Conservation (phyloP, 495 filamentous ascomycete genomes). For the Usnea hakonensis region DNA sequence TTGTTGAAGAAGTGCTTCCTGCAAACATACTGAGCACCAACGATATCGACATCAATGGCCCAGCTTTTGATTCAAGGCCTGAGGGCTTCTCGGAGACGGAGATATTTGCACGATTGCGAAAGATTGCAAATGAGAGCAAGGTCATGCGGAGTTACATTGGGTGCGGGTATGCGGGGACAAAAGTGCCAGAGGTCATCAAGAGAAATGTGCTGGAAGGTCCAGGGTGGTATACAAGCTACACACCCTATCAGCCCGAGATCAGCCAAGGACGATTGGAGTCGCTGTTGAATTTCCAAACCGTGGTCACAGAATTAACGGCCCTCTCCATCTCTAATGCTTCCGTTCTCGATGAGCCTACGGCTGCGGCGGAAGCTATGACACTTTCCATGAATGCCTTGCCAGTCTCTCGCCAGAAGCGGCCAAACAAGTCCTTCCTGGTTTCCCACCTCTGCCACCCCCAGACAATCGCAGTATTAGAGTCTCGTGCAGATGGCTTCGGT, state of each 20-base stretch:
- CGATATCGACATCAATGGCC: slow-evolving; percentile 43
- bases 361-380: slow-evolving; percentile 96
- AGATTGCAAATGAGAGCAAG: slow-evolving; percentile 60
- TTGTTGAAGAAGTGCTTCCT: slow-evolving; percentile 82
- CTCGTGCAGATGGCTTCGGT: slow-evolving; percentile 89
- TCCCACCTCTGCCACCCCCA: slow-evolving; percentile 80
- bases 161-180: slow-evolving; percentile 78
- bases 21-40: slow-evolving; percentile 68
- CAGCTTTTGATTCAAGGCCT: slow-evolving; percentile 34
- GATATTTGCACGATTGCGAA: slow-evolving; percentile 53
- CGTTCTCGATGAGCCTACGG: slow-evolving; percentile 86
- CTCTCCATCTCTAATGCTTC: slow-evolving; percentile 92
- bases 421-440: slow-evolving; percentile 74
- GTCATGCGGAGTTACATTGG: slow-evolving; percentile 67
- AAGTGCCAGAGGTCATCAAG: slow-evolving; percentile 86
- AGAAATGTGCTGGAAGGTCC: slow-evolving; percentile 90
- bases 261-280: slow-evolving; percentile 92
- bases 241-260: slow-evolving; percentile 97
- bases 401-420: slow-evolving; percentile 59
- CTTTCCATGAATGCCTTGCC: slow-evolving; percentile 77
- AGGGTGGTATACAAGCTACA: slow-evolving; percentile 98
- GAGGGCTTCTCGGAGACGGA: slow-evolving; percentile 60
- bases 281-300: slow-evolving; percentile 91
- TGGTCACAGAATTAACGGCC: slow-evolving; percentile 83
- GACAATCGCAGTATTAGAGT: slow-evolving; percentile 77